Conservation (phyloP, 768 basidiomycete genomes). For the Serendipita sp. region DNA sequence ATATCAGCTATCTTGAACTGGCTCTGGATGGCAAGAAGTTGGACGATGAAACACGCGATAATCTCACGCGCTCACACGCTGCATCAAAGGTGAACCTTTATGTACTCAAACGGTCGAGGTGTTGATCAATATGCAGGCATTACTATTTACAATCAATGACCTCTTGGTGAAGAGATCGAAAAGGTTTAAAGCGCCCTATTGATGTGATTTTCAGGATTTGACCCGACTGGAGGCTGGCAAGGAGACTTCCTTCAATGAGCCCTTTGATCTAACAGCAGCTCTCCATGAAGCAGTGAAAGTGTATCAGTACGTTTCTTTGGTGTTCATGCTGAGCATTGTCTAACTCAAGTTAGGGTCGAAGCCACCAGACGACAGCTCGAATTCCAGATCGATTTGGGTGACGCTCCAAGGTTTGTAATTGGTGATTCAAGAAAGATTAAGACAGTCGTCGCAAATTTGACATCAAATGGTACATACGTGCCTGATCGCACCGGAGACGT, state of each 20-base stretch:
- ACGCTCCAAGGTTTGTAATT: slow-evolving; percentile 42
- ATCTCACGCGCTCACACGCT: slow-evolving; percentile 52
- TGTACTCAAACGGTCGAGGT: not conserved
- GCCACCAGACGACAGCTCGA: slow-evolving; percentile 41
- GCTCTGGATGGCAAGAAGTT: slow-evolving; percentile 53
- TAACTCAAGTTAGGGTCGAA: slow-evolving; percentile 28
- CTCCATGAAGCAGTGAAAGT: slow-evolving; percentile 46
- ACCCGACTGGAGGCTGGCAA: slow-evolving; percentile 62
- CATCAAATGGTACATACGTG: slow-evolving; percentile 38
- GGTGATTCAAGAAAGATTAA: slow-evolving; percentile 61
- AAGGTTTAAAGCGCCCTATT: not conserved
- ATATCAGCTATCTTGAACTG: slow-evolving; percentile 52
- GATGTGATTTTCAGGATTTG: slow-evolving; percentile 32
- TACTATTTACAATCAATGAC: slow-evolving; percentile 74
- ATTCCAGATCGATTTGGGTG: slow-evolving; percentile 39
- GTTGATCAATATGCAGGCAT: slow-evolving; percentile 25
- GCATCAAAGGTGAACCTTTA: slow-evolving; percentile 43
- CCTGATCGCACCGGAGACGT: not conserved
- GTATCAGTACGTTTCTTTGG: slow-evolving; percentile 23
- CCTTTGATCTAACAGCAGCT: slow-evolving; percentile 45
- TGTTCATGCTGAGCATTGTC: not conserved
- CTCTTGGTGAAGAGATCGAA: slow-evolving; percentile 30
- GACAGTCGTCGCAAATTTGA: slow-evolving; percentile 62
- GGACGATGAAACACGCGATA: slow-evolving; percentile 56
- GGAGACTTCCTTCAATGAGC: slow-evolving; percentile 60